phyloP scores from a whole-genome alignment of 495 filamentous ascomycete genomes.

The Cercophora scortea region DNA sequence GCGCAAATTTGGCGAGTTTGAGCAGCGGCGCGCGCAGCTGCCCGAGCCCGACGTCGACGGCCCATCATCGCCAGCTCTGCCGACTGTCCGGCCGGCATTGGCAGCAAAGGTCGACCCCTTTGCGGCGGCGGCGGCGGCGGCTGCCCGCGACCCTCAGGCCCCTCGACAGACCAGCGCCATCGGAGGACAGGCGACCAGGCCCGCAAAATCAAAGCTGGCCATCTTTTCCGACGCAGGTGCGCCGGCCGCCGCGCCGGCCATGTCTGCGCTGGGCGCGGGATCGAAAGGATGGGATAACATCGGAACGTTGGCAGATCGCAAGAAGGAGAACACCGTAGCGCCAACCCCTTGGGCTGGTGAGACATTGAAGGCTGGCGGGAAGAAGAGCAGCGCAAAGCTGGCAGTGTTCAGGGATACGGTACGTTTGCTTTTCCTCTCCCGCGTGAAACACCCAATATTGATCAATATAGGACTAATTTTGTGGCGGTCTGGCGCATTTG shows the following conservation, averaged over 20 bases:
- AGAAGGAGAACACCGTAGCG: constrained; percentile 87
- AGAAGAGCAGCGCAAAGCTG: constrained; percentile 71
- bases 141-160: constrained; percentile 59
- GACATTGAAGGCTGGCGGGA: constrained; percentile 79
- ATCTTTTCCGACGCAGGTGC: constrained; percentile 79
- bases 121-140: constrained; percentile 31
- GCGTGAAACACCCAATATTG: constrained; percentile 25
- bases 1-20: constrained; percentile 86
- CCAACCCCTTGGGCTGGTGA: constrained; percentile 88
- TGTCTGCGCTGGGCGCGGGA: constrained; percentile 36
- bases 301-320: constrained; percentile 73
- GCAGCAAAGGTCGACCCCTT: constrained; percentile 83
- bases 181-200: constrained; percentile 40
- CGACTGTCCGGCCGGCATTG: constrained; percentile 73
- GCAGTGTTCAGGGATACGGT: constrained; percentile 93
- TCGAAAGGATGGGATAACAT: constrained; percentile 88
- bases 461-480: too few relatives aligned
- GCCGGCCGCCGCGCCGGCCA: constrained; percentile 37
- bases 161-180: constrained; percentile 40
- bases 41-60: constrained; percentile 48
- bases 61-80: constrained; percentile 79
- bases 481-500: constrained; percentile 40
- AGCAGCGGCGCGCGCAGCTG: constrained; percentile 60
- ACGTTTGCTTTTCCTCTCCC: constrained; percentile 41
- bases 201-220: constrained; percentile 71